Conservation (phyloP, 192 early-diverging fungal species). For the Coemansia sp. region DNA sequence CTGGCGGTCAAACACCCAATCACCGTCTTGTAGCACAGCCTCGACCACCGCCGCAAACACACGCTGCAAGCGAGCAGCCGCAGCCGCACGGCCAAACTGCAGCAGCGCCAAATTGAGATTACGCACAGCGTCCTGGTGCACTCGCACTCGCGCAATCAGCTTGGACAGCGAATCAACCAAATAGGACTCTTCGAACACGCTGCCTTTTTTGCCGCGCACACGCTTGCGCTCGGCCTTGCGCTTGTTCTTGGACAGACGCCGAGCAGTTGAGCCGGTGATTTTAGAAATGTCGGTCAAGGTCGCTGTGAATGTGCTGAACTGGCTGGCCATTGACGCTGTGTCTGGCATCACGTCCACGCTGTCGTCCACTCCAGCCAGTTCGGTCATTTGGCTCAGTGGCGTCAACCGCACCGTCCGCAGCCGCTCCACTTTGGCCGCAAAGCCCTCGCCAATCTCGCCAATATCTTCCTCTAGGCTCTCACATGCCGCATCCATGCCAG, state of each 20-base stretch:
- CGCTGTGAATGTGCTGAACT: conserved; percentile 74
- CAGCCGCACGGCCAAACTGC: conserved; percentile 46
- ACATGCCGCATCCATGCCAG: conserved; percentile 47
- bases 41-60: conserved; percentile 51
- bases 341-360: conserved; percentile 94
- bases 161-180: conserved; percentile 63
- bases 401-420: conserved; percentile 37
- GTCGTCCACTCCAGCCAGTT: conserved; percentile 50
- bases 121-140: conserved; percentile 53
- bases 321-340: conserved; percentile 89
- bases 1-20: conserved; percentile 55
- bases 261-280: conserved; percentile 58
- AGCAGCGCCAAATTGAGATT: conserved; percentile 55
- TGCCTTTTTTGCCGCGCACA: conserved; percentile 85
- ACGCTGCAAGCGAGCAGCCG: conserved; percentile 54
- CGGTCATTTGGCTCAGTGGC: conserved; percentile 18
- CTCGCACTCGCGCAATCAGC: conserved; percentile 28
- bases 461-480: conserved; percentile 25
- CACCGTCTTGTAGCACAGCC: conserved; percentile 33
- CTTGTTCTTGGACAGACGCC: conserved; percentile 56
- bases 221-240: conserved; percentile 73
- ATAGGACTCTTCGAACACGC: conserved; percentile 88
- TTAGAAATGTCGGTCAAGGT: conserved; percentile 60
- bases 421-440: conserved; percentile 16
- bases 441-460: conserved; percentile 31